Base-by-base conservation (phyloP, 2,329 filamentous ascomycete species). In the Diaporthe citriasiana region DNA sequence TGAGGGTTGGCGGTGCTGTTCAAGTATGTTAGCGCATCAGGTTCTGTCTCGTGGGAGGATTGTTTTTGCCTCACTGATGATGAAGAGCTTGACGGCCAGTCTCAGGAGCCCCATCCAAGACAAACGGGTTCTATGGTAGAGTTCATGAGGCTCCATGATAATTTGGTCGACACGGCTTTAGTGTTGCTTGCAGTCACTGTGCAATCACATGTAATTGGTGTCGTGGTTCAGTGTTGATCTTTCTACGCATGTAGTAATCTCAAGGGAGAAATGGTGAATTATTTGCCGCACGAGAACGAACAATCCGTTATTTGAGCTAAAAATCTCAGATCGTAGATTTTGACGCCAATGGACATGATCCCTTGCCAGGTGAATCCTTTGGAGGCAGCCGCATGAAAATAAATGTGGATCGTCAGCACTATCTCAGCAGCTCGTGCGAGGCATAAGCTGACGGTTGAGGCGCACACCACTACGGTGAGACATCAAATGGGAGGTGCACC, bases 401-500 rank as follows among this genome's bases (percentile, higher is more conserved):
- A 53, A 51, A 3, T 68, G 63, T 68, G 47, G 63, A 50, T 27
- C 47, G 63, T 68, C 63, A 68, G 63, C 63, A 68, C 63, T 68
- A 68, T 33, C 25, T 33, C 1, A 17, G 10, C 63, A 40, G 47
- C 33, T 50, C 47, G 45, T 40, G 30, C 33, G 17, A 53, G 30
- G 30, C 12, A 42, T 68, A 68, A 68, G 47, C 63, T 68, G 63
- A 68, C 63, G 12, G 9, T 30, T 15, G 17, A 30, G 63, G n/a
- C n/a, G 33, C 33, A 9, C 40, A 66, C 25, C 27, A 38, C 12
- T n/a, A n/a, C 59, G 45, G 45, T 22, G 19, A 50, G 30, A 12
- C 12, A n/a, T n/a, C 6, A 35, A 1, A n/a, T 50, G 19, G 40
- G 10, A 65, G 9, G 4, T 47, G 30, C 45, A 50, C 30, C 45